phyloP scores from a whole-genome alignment of 164 flowering plant species.

The Tinospora cordifolia region DNA sequence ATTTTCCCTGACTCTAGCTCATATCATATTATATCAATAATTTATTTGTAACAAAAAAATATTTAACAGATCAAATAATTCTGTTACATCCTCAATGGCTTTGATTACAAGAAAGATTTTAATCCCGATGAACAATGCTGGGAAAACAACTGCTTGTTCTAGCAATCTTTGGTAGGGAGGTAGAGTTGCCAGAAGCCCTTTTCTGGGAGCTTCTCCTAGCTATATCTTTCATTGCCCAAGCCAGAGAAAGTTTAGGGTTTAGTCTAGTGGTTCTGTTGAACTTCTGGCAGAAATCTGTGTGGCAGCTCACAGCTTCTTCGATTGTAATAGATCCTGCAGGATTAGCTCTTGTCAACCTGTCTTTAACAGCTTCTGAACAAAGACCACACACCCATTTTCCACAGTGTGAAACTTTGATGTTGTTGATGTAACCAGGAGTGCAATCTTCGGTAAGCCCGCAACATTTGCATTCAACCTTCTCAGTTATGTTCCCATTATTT shows the following conservation, averaged over 20 bases:
- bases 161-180: conserved; percentile 12
- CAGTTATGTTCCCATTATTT: conserved; percentile 13
- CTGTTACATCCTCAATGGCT: no score
- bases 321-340: conserved; percentile 15
- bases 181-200: conserved; percentile 9
- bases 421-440: conserved; percentile 37
- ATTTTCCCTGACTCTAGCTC: no score
- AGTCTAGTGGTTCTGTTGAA: conserved; percentile 41
- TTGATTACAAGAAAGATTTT: neutral
- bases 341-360: conserved; percentile 12
- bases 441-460: conserved; percentile 58
- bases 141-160: conserved; percentile 32
- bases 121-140: conserved; percentile 15
- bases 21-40: no score
- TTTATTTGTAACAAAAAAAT: no score
- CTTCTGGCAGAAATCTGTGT: conserved; percentile 38
- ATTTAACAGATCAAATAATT: no score
- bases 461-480: conserved; percentile 42
- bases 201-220: conserved; percentile 29
- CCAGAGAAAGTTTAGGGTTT: conserved; percentile 49
- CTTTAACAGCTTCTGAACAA: conserved; percentile 59
- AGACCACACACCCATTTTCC: conserved; percentile 65
- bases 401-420: conserved; percentile 23
- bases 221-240: conserved; percentile 41
- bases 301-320: conserved; percentile 38